Percentiles rank a stretch among this genome's conserved stretches.
These are phyloP conservation scores for Curvularia verruculosa DNA, from an alignment of 2,329 filamentous ascomycete species.

Conservation along the genomic window DNA sequence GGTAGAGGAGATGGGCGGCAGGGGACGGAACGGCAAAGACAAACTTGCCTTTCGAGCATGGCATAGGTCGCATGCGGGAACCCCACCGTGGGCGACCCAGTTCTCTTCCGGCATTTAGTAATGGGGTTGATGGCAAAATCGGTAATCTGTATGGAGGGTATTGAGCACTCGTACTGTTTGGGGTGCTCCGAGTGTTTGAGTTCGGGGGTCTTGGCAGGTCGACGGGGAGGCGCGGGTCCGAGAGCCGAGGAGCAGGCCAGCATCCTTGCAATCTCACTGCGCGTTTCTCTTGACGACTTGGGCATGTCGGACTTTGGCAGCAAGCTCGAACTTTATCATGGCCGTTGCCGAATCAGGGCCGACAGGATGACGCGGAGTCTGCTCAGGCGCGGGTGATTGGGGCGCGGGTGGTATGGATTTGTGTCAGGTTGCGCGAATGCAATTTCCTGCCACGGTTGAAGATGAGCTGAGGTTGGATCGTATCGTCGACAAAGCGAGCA, in stretches of 20 bases:
- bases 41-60: conserved; percentile 27
- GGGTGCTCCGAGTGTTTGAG: conserved; percentile 8
- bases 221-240: conserved; percentile 4
- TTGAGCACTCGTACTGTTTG: not conserved
- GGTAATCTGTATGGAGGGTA: conserved; percentile 1
- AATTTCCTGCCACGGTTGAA: not conserved
- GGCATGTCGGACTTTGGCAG: not conserved
- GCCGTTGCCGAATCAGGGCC: not conserved
- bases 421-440: not conserved
- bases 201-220: conserved; percentile 12
- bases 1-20: not conserved
- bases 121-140: not conserved
- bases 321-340: not conserved
- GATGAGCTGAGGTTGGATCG: too few species aligned
- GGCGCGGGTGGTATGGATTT: not conserved
- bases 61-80: conserved; percentile 41
- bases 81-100: conserved; percentile 40
- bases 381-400: not conserved
- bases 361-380: not conserved
- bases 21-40: not conserved
- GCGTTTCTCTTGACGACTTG: not conserved
- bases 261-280: conserved; percentile 2
- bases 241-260: conserved; percentile 7
- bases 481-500: too few species aligned
- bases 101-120: conserved; percentile 40